These are phyloP conservation scores for Penicillium turbatum DNA, from an alignment of 495 filamentous ascomycete species.

Conservation along the genomic window DNA sequence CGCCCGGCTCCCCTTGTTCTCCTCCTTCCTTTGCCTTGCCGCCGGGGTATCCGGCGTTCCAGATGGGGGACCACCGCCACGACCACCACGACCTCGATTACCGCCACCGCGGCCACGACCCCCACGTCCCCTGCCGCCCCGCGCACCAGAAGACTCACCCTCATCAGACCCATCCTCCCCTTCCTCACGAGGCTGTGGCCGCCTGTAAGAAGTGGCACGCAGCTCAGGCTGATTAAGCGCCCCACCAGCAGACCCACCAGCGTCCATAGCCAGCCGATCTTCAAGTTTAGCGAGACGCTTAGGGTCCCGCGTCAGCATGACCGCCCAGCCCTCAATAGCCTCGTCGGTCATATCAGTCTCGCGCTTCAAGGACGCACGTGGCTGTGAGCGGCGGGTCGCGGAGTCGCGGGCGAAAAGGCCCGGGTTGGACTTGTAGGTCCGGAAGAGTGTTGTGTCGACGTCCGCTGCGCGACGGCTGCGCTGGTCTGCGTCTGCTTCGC, in stretches of 20 bases:
- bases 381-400: slow-evolving; percentile 57
- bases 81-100: slow-evolving; percentile 53
- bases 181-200: slow-evolving; percentile 26
- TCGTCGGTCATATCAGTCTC: slow-evolving; percentile 91
- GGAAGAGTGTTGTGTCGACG: slow-evolving; percentile 55
- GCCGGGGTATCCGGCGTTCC: slow-evolving; percentile 55
- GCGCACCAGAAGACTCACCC: slow-evolving; percentile 29
- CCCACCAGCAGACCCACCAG: slow-evolving; percentile 34
- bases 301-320: slow-evolving; percentile 77
- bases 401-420: slow-evolving; percentile 66
- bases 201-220: slow-evolving; percentile 54
- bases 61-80: slow-evolving; percentile 35
- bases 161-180: slow-evolving; percentile 30
- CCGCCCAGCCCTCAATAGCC: slow-evolving; percentile 86
- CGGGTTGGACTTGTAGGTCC: slow-evolving; percentile 56
- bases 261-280: slow-evolving; percentile 56
- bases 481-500: slow-evolving; percentile 37
- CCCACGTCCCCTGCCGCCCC: slow-evolving; percentile 49
- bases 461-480: slow-evolving; percentile 25
- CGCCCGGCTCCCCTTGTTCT: slow-evolving; percentile 68
- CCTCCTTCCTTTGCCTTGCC: slow-evolving; percentile 68
- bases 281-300: slow-evolving; percentile 61
- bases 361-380: slow-evolving; percentile 59
- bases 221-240: slow-evolving; percentile 53
- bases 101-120: slow-evolving; percentile 43